These are phyloP conservation scores for Moricandia moricandioides DNA, from an alignment of 345 rosid species.

Conservation along the genomic window DNA sequence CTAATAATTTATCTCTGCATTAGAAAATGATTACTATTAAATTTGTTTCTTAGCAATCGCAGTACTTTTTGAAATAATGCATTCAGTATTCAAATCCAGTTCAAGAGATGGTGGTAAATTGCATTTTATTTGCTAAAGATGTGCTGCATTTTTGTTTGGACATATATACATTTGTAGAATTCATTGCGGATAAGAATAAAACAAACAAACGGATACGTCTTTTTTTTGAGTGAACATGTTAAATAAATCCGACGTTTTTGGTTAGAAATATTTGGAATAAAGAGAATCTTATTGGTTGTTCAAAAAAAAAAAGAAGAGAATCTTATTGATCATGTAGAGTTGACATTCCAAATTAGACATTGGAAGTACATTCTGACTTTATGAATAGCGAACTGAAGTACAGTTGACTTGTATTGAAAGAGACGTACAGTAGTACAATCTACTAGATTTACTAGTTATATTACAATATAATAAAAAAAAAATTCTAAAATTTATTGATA, in stretches of 20 bases:
- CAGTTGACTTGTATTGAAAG: conserved; percentile 27
- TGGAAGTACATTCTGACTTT: conserved; percentile 10
- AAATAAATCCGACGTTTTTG: neutral
- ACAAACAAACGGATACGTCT: neutral
- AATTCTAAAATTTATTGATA: neutral
- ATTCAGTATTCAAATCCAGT: neutral
- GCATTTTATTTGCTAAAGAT: neutral
- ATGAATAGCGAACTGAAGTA: neutral
- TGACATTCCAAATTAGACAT: conserved; percentile 1
- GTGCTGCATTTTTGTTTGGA: neutral
- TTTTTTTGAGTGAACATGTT: no score
- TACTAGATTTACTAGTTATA: neutral
- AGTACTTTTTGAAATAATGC: neutral
- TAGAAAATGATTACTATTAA: neutral
- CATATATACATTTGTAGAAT: neutral
- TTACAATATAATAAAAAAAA: neutral
- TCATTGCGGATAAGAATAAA: neutral
- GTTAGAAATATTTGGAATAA: conserved; percentile 1
- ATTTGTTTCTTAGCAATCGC: neutral
- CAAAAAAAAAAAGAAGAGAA: neutral
- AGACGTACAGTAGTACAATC: conserved; percentile 35
- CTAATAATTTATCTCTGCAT: neutral
- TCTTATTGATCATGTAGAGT: conserved; percentile 1
- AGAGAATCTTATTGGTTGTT: neutral
- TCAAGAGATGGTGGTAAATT: neutral